Base-by-base conservation (phyloP, 2,329 filamentous ascomycete genomes). In the Talaromyces funiculosus region DNA sequence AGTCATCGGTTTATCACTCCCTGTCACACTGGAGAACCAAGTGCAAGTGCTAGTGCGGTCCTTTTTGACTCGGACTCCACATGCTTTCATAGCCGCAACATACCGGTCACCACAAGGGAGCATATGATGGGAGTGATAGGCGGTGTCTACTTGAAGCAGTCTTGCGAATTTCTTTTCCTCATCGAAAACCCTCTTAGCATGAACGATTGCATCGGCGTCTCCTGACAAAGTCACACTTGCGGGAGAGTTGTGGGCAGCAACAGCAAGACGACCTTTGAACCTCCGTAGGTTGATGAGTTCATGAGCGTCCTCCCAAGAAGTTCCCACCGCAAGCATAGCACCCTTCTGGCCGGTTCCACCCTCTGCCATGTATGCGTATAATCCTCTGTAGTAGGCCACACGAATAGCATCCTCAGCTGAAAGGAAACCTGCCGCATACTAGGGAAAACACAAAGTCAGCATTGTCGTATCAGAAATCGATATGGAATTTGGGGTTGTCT, bases 41-140 rank as follows among this genome's bases (percentile, higher is more conserved):
- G 42, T 2, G 35, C 47, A 56, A 6, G 20, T 14, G n/a, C 7
- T 49, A 22, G 31, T 26, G 3, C 31, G 55, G 10, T 58, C 35
- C 20, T 38, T n/a, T 9, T n/a, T 51, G 22, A 45, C 33, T 9
- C 18, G 26, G 57, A 64, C 65, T 2, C 61, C 45, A 18, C 59
- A 58, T 18, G n/a, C 49, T 18, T 38, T n/a, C 43, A 61, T 42
- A 45, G 57, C 26, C 14, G 49, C 70, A 4, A 62, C 40, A 49
- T 78, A 76, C 1, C 67, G 64, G 3, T 59, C 65, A 5, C 69
- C 66, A 53, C 73, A 73, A 2, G 67, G 58, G n/a, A 70, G 12
- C 76, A 79, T 76, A 49, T 78, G 74, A 16, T 69, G 67, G 1
- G 73, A 75, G 61, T 79, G 77, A 53, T 77, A 79, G 0, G 77